Conservation (phyloP, 164 flowering plant genomes). For the Piper betle region DNA sequence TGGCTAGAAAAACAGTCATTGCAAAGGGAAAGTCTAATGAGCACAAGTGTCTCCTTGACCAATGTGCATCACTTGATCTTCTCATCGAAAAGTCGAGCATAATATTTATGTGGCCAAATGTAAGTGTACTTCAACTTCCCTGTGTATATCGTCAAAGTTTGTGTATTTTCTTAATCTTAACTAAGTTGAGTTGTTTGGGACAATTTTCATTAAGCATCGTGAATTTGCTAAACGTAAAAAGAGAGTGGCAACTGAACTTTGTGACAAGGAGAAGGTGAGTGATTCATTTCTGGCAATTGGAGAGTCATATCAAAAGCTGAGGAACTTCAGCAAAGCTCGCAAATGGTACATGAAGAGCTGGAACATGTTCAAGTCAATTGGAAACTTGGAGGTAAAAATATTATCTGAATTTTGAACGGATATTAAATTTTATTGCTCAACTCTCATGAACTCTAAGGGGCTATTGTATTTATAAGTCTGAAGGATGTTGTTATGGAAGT, state of each 20-base stretch:
- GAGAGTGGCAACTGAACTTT: slow-evolving; percentile 55
- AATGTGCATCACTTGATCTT: slow-evolving; percentile 48
- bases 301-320: slow-evolving; percentile 82
- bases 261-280: slow-evolving; percentile 82
- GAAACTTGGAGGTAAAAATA: slow-evolving; percentile 69
- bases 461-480: too few species aligned
- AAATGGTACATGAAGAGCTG: slow-evolving; percentile 77
- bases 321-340: slow-evolving; percentile 58
- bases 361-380: slow-evolving; percentile 56
- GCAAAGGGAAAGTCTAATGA: slow-evolving; percentile 52
- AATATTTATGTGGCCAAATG: slow-evolving; percentile 66
- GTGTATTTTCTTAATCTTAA: too few species aligned
- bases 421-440: neutral
- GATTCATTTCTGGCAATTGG: slow-evolving; percentile 75
- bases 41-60: slow-evolving; percentile 54
- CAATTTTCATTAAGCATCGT: slow-evolving; percentile 30
- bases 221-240: slow-evolving; percentile 73
- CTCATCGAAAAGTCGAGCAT: slow-evolving; percentile 69
- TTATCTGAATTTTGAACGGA: neutral
- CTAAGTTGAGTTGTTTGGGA: too few species aligned
- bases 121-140: slow-evolving; percentile 11
- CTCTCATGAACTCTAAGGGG: neutral
- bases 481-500: too few species aligned
- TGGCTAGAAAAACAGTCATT: slow-evolving; percentile 28
- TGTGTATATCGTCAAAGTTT: neutral